A percentile compares a stretch with the other conserved stretches of the same genome.
Conservation (phyloP, 2,329 filamentous ascomycete genomes). For the Aspergillus novofumigatus region DNA sequence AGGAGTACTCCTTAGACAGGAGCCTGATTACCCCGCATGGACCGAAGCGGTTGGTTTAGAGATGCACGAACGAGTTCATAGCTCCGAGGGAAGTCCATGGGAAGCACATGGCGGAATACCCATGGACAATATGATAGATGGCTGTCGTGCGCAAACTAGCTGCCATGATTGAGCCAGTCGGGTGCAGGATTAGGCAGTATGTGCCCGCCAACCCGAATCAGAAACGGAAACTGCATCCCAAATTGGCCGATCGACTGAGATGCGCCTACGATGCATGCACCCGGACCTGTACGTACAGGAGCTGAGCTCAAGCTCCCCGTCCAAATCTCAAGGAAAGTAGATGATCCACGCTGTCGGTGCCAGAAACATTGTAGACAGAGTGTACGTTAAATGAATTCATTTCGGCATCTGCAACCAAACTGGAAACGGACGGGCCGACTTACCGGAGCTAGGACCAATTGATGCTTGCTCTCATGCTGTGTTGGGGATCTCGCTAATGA, state of each 20-base stretch:
- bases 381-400: neutral
- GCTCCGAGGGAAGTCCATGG: neutral
- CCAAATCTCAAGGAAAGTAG: neutral
- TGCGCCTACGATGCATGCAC: neutral
- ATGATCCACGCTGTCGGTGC: neutral
- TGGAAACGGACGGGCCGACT: neutral
- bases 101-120: neutral
- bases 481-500: neutral
- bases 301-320: neutral
- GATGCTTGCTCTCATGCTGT: neutral
- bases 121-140: neutral
- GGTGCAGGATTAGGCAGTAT: too few species aligned
- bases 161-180: neutral
- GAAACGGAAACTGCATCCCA: neutral
- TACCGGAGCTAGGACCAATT: neutral
- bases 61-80: neutral
- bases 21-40: neutral
- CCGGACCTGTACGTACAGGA: neutral
- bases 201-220: too few species aligned
- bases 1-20: neutral
- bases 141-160: neutral
- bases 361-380: neutral
- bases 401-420: neutral
- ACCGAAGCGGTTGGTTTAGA: neutral
- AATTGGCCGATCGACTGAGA: neutral